Percentiles rank a stretch among this genome's conserved stretches.
These are phyloP conservation scores for Clarkia xantiana DNA, from an alignment of 345 rosid genomes.

Conservation along the genomic window DNA sequence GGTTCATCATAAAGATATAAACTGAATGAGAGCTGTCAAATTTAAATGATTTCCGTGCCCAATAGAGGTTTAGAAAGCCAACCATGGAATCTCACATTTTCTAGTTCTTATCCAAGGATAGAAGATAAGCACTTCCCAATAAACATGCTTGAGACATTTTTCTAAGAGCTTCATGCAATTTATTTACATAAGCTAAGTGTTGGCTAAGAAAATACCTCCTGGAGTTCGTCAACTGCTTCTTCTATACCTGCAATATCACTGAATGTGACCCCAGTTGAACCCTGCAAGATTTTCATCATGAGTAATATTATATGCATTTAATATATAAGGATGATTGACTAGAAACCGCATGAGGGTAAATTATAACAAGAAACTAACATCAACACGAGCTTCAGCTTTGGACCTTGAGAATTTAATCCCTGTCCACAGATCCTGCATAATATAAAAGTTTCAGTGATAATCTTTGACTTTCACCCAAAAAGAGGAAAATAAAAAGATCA, in stretches of 20 bases:
- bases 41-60: no score
- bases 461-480: neutral
- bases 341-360: neutral
- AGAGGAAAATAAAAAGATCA: neutral
- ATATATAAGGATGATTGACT: neutral
- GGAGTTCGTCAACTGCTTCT: conserved; percentile 97
- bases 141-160: conserved; percentile 1
- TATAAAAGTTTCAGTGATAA: conserved; percentile 7
- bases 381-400: conserved; percentile 98
- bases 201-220: conserved; percentile 43
- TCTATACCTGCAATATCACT: conserved; percentile 90
- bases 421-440: conserved; percentile 81
- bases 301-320: conserved; percentile 10
- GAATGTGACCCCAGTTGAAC: conserved; percentile 91
- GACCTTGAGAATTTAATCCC: conserved; percentile 93
- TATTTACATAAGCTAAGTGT: conserved; percentile 1
- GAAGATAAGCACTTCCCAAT: neutral
- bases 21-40: no score
- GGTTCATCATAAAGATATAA: no score
- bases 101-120: no score
- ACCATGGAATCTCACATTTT: no score
- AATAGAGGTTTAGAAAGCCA: no score
- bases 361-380: conserved; percentile 34
- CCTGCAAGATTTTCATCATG: conserved; percentile 29
- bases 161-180: neutral